Percentiles rank a stretch among this genome's conserved stretches.
These are phyloP conservation scores for Carex myosuroides DNA, from an alignment of 176 grass and related monocot genomes.

Conservation along the genomic window DNA sequence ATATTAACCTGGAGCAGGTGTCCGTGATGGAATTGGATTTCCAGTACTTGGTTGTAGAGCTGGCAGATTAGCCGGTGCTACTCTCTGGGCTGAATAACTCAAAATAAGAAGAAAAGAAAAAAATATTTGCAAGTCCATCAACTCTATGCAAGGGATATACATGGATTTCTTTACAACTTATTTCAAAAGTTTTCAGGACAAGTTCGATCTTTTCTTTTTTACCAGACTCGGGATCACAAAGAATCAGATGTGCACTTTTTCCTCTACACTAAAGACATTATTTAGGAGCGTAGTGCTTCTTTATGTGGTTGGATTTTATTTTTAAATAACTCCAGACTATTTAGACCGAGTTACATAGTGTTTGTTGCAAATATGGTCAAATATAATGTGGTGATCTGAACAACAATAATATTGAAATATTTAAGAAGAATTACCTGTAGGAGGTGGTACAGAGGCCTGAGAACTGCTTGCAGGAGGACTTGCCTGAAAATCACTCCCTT, in stretches of 20 bases:
- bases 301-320: not conserved
- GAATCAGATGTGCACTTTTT: not conserved
- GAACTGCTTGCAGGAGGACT: constrained; percentile 46
- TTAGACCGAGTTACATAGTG: not conserved
- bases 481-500: constrained; percentile 24
- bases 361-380: not conserved
- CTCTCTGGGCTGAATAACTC: not conserved
- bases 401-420: not conserved
- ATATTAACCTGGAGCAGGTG: constrained; percentile 22
- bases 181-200: not conserved
- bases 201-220: not conserved
- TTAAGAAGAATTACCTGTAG: constrained; percentile 35
- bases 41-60: constrained; percentile 4
- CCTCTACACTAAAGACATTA: not conserved
- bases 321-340: constrained; percentile 4
- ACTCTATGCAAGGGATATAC: not conserved
- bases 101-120: not conserved
- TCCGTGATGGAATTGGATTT: constrained; percentile 12
- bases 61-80: not conserved
- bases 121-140: not conserved
- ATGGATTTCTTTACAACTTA: not conserved
- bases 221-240: not conserved
- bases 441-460: constrained; percentile 36
- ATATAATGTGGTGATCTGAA: not conserved
- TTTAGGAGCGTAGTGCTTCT: not conserved